Evolutionary conservation across 345 rosid species (phyloP).

Genomic region (Eucalyptus cloeziana): DNA sequence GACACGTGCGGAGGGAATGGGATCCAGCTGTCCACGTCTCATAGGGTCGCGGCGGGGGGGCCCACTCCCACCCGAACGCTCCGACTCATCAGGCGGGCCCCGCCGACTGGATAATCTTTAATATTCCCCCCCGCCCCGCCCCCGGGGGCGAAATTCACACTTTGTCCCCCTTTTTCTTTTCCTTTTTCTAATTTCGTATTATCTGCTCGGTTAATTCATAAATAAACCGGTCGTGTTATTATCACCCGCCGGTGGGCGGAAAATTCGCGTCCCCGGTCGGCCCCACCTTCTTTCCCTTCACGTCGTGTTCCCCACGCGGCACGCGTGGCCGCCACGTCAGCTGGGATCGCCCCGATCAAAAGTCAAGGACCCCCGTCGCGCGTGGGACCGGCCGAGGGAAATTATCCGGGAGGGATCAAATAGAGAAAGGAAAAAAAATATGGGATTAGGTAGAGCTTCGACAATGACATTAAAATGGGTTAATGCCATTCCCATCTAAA

Average conservation of each 20-base stretch:
- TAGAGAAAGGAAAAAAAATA: not conserved
- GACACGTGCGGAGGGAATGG: conserved; percentile 44
- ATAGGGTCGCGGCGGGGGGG: conserved; percentile 25
- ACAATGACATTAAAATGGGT: not conserved
- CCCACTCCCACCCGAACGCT: not conserved
- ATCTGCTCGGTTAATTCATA: not conserved
- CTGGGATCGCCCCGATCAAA: not conserved
- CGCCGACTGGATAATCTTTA: not conserved
- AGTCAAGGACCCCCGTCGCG: not conserved
- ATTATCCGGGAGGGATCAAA: not conserved
- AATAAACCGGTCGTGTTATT: not conserved
- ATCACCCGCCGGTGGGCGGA: not conserved
- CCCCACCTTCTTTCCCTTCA: not conserved
- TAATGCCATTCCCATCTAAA: not conserved
- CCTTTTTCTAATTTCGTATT: not conserved
- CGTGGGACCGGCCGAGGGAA: not conserved
- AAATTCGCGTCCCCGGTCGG: not conserved
- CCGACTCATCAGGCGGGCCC: not conserved
- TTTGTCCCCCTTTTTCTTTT: not conserved
- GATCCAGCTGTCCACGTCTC: conserved; percentile 56
- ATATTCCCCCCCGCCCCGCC: not conserved
- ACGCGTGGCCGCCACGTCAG: not conserved
- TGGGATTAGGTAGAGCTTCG: not conserved
- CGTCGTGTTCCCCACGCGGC: not conserved
- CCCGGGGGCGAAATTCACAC: not conserved